Evolutionary conservation across 2,329 filamentous ascomycete species (phyloP).

Genomic region (Fusarium pseudocircinatum): DNA sequence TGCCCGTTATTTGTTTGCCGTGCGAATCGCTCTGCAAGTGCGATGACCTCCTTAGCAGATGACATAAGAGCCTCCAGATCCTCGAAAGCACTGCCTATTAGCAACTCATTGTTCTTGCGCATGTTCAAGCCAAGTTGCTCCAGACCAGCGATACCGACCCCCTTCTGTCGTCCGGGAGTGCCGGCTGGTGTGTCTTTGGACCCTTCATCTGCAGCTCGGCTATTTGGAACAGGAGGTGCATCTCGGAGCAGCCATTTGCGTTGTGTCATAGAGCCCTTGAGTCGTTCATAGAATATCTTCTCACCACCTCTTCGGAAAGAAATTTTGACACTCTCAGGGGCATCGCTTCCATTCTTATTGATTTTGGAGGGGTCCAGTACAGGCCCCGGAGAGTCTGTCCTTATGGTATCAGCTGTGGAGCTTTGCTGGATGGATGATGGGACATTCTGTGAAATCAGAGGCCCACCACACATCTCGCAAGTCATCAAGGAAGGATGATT

Average conservation of each 20-base stretch:
- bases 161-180: constrained; percentile 58
- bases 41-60: constrained; percentile 94
- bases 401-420: constrained; percentile 50
- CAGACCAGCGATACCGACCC: constrained; percentile 89
- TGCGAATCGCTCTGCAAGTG: constrained; percentile 88
- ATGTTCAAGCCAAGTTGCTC: constrained; percentile 86
- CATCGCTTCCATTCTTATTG: constrained; percentile 58
- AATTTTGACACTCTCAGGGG: constrained; percentile 82
- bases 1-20: constrained; percentile 70
- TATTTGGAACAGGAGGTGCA: constrained; percentile 84
- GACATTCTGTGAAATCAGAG: constrained; percentile 68
- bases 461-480: constrained; percentile 91
- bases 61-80: constrained; percentile 97
- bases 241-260: constrained; percentile 94
- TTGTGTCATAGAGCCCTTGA: constrained; percentile 89
- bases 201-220: constrained; percentile 49
- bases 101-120: constrained; percentile 89
- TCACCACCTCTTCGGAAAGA: constrained; percentile 92
- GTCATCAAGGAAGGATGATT: constrained; percentile 88
- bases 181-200: constrained; percentile 43
- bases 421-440: constrained; percentile 47
- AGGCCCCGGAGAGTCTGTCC: constrained; percentile 83
- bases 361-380: constrained; percentile 57
- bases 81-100: constrained; percentile 94
- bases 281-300: constrained; percentile 86